These are phyloP conservation scores for Teunomyces kruisii DNA, from an alignment of 805 yeast species.

Conservation along the genomic window DNA sequence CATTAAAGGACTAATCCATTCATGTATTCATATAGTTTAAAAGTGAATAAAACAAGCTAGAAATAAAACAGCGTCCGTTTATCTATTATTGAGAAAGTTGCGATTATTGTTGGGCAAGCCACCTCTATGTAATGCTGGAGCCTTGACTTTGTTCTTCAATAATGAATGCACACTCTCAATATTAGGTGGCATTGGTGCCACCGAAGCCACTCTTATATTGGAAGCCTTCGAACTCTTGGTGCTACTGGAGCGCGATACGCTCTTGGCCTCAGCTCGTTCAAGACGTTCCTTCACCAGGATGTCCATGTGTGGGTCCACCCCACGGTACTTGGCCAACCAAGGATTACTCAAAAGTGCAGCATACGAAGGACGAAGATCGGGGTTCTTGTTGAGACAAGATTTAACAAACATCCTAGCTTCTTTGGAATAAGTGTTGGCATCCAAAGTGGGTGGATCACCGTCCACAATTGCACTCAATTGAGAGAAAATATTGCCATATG, in stretches of 20 bases:
- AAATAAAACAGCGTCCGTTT: background rate
- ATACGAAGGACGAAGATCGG: conserved; percentile 80
- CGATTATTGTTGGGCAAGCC: conserved; percentile 25
- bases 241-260: conserved; percentile 25
- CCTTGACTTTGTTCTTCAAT: conserved; percentile 39
- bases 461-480: conserved; percentile 90
- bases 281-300: conserved; percentile 26
- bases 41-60: conserved; percentile 3
- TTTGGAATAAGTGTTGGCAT: conserved; percentile 46
- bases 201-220: conserved; percentile 4
- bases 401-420: conserved; percentile 82
- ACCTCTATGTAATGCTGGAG: conserved; percentile 46
- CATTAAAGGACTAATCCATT: conserved; percentile 8
- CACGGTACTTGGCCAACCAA: conserved; percentile 65
- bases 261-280: conserved; percentile 14
- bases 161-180: conserved; percentile 39
- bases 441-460: conserved; percentile 29
- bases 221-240: conserved; percentile 15
- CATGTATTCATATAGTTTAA: background rate
- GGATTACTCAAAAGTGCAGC: conserved; percentile 73
- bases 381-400: conserved; percentile 75
- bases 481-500: conserved; percentile 84
- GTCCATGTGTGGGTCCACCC: conserved; percentile 31
- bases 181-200: conserved; percentile 10
- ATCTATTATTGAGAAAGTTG: conserved; percentile 8